Base-by-base conservation (phyloP, 495 filamentous ascomycete species). In the Jackrogersella multiformis region DNA sequence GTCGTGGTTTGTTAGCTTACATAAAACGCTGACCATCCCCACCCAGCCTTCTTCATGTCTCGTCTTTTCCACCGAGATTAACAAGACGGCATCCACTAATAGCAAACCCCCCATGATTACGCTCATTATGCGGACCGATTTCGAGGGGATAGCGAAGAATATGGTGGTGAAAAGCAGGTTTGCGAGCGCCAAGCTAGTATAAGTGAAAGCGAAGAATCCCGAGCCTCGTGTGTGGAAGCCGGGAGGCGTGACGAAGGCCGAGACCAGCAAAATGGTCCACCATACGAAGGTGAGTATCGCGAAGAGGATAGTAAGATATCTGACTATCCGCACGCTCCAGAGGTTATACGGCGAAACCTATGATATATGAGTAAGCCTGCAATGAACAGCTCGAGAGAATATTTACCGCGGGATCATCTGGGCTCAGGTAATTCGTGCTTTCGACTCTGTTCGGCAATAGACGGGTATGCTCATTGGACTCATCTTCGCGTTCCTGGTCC, bases 341-440 rank as follows among this genome's bases (percentile, higher is more conserved):
- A 97, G 87, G 73, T 99, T 99, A 79, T 97, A 97, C 0, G 95
- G 95, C 1, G 95, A 93, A 28, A 98, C 90, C 90, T 94, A 56
- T 12, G 13, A n/a, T 34, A 15, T 35, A 23, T 21, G 21, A 41
- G 30, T 70, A 9, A 26, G 35, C 7, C 1, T 21, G 18, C n/a
- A 38, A 16, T 9, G 18, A n/a, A 35, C 9, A 34, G 55, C 13
- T 53, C 2, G 21, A 5, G 15, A 23, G 42, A 34, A 49, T 34
- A 71, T 86, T 76, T 81, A 93, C 95, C 55, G 94, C 94, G 52
- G 94, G 95, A 77, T 97, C 94, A 84, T 97, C 92, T n/a, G 94
- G 94, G 64, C 89, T 90, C 39, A 97, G 80, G 69, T 89, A 94
- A 39, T 82, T 85, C 49, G 87, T 77, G 56, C 80, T 77, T 56